Base-by-base conservation (phyloP, 108 stramenopile genomes). In the Chaetoceros muelleri region DNA sequence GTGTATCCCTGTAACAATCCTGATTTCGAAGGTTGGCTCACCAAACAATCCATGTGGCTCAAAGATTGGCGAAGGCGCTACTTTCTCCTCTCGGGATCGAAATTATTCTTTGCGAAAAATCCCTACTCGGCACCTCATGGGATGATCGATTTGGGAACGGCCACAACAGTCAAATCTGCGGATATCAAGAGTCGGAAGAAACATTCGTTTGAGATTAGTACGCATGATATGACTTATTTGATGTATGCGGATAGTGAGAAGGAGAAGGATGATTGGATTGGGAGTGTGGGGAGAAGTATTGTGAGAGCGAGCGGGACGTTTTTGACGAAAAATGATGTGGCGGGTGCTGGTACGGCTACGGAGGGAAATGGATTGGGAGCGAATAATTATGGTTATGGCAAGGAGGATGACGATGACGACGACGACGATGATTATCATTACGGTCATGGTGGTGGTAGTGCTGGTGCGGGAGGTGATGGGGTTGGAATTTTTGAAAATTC, bases 241-340 rank as follows among this genome's bases (percentile, higher is more conserved):
- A 71, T 98, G 57, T 99, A 90, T 72, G 99, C 99, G 53, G 96
- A 97, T 66, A 95, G 95, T 18, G 97, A 98, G 73, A 94, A 95
- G 67, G 95, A 96, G 65, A 99, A 99, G 73, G 99, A 99, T 61
- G 97, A 98, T 63, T 99, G 99, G 99, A 99, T 99, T 63, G 99
- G 99, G 2, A 87, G 92, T 16, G 93, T 98, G 10, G 98, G 98
- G 26, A 87, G 93, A 49, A 88, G 96, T n/a, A 99, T 99, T 64
- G 98, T 99, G 7, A 91, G 95, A 26, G 94, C 65, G 10, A 73
- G 73, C 10, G 63, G 64, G 60, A 78, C 82, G 8, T 78, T 67
- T 57, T 67, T 66, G 34, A 47, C 20, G 13, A 55, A 71, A 17
- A 50, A 45, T 2, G 56, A 48, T 17, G 29, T 18, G 8, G 16